Percentiles rank a stretch among this genome's conserved stretches.
Evolutionary conservation across 305 asterid species (phyloP).

Genomic region (Fraxinus ornus): DNA sequence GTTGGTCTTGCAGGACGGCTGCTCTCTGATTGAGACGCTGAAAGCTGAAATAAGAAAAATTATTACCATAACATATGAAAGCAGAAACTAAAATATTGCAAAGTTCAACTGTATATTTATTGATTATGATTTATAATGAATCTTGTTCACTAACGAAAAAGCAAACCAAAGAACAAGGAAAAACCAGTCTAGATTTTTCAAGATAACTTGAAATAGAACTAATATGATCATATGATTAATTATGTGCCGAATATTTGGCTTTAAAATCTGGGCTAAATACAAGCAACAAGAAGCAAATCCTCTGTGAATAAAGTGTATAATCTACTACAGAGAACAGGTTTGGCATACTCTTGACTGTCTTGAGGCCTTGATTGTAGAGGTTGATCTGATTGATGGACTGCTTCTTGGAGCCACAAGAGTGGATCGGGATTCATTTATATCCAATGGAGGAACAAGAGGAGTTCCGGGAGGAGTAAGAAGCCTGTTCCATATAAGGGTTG

Average conservation of each 20-base stretch:
- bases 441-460: conserved; percentile 76
- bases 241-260: neutral
- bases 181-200: conserved; percentile 9
- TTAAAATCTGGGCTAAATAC: neutral
- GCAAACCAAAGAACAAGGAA: conserved; percentile 7
- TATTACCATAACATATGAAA: neutral
- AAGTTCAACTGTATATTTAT: neutral
- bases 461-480: conserved; percentile 99
- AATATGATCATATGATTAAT: neutral
- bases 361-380: conserved; percentile 74
- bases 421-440: conserved; percentile 62
- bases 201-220: neutral
- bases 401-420: conserved; percentile 57
- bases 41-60: conserved; percentile 56
- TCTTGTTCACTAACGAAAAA: neutral
- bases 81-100: neutral
- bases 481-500: conserved; percentile 42
- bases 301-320: conserved; percentile 7
- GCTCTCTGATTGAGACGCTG: conserved; percentile 85
- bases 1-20: conserved; percentile 62
- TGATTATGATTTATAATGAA: neutral
- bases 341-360: conserved; percentile 53
- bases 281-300: conserved; percentile 11
- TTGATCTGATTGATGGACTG: conserved; percentile 63
- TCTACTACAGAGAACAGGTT: conserved; percentile 14